Conservation (phyloP, 495 filamentous ascomycete genomes). For the Aspergillus sclerotioniger region DNA sequence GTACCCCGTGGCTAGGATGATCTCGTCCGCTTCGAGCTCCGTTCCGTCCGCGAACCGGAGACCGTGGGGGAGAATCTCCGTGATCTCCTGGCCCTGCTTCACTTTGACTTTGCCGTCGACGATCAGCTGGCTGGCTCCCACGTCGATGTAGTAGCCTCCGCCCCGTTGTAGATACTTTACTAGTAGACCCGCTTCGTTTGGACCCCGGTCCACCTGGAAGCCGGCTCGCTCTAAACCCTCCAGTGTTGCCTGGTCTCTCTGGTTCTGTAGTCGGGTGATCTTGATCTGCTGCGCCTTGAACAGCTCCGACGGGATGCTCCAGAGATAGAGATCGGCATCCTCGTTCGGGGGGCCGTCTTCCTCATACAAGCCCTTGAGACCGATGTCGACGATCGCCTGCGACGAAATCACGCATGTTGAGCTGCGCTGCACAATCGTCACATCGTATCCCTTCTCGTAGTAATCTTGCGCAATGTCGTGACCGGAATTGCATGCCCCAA, state of each 20-base stretch:
- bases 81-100: slow-evolving; percentile 67
- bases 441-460: slow-evolving; percentile 75
- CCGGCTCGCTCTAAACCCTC: slow-evolving; percentile 65
- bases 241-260: slow-evolving; percentile 47
- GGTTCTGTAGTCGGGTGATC: slow-evolving; percentile 42
- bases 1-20: slow-evolving; percentile 83
- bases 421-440: slow-evolving; percentile 80
- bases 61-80: slow-evolving; percentile 56
- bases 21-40: slow-evolving; percentile 70
- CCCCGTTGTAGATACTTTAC: slow-evolving; percentile 76
- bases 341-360: slow-evolving; percentile 56
- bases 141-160: slow-evolving; percentile 81
- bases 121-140: slow-evolving; percentile 67
- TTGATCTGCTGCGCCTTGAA: slow-evolving; percentile 59
- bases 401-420: slow-evolving; percentile 68
- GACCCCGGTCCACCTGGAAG: slow-evolving; percentile 67
- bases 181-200: slow-evolving; percentile 62
- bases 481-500: slow-evolving; percentile 78
- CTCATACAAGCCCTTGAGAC: slow-evolving; percentile 59
- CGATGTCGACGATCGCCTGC: slow-evolving; percentile 50
- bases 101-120: slow-evolving; percentile 73
- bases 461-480: slow-evolving; percentile 85
- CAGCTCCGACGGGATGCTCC: slow-evolving; percentile 53
- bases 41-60: slow-evolving; percentile 66
- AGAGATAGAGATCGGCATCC: slow-evolving; percentile 61